A percentile compares a stretch with the other conserved stretches of the same genome.
Conservation (phyloP, 1,139 yeast genomes). For the Saccharomyces hybrid region DNA sequence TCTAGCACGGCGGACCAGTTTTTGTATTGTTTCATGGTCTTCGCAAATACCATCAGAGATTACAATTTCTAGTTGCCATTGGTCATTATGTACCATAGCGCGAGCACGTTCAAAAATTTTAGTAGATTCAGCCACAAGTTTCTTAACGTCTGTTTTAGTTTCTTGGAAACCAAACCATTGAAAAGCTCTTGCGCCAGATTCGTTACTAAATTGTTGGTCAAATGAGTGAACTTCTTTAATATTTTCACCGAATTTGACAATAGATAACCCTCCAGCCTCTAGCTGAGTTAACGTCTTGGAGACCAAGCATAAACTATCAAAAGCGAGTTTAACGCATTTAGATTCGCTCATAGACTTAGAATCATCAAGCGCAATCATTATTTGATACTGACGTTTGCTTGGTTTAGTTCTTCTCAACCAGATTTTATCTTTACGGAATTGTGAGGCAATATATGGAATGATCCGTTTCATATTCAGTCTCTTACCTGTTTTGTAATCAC, state of each 20-base stretch:
- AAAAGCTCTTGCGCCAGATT: slow-evolving; percentile 76
- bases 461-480: slow-evolving; percentile 95
- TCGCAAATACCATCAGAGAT: slow-evolving; percentile 96
- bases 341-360: slow-evolving; percentile 97
- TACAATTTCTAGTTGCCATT: slow-evolving; percentile 91
- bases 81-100: slow-evolving; percentile 48
- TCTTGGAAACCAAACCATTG: slow-evolving; percentile 91
- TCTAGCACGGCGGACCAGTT: slow-evolving; percentile 84
- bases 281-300: slow-evolving; percentile 89
- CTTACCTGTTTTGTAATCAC: slow-evolving; percentile 97
- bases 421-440: slow-evolving; percentile 94
- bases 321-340: slow-evolving; percentile 81
- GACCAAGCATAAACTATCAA: slow-evolving; percentile 89
- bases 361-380: slow-evolving; percentile 96
- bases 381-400: slow-evolving; percentile 92
- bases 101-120: slow-evolving; percentile 63
- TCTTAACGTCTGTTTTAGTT: slow-evolving; percentile 73
- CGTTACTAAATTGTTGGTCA: slow-evolving; percentile 74
- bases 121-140: slow-evolving; percentile 64
- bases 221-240: slow-evolving; percentile 86
- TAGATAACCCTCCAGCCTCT: slow-evolving; percentile 88
- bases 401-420: slow-evolving; percentile 98
- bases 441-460: slow-evolving; percentile 96
- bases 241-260: slow-evolving; percentile 84
- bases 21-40: slow-evolving; percentile 74